Conservation (phyloP, 345 rosid genomes). For the Corchorus olitorius region DNA sequence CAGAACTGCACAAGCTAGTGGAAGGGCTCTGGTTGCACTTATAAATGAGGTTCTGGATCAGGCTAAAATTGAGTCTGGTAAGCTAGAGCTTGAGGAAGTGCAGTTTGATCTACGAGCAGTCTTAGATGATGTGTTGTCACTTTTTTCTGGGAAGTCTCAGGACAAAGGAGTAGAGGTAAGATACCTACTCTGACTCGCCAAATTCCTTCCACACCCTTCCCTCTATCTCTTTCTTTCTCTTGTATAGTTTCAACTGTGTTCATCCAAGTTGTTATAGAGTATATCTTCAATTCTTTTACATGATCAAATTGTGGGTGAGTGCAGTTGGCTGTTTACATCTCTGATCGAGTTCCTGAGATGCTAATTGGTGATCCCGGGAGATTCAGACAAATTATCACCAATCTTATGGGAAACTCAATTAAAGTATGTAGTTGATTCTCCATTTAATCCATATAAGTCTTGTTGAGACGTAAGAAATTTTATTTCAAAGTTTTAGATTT, state of each 20-base stretch:
- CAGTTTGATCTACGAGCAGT: slow-evolving; percentile 76
- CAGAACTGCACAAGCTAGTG: slow-evolving; percentile 91
- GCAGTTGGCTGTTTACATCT: slow-evolving; percentile 92
- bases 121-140: slow-evolving; percentile 90
- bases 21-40: slow-evolving; percentile 86
- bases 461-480: neutral
- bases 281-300: slow-evolving; percentile 10
- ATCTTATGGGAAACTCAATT: slow-evolving; percentile 94
- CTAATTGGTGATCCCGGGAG: slow-evolving; percentile 94
- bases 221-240: neutral
- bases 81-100: slow-evolving; percentile 91
- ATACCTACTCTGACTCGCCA: neutral
- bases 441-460: neutral
- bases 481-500: neutral
- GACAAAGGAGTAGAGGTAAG: slow-evolving; percentile 91
- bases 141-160: slow-evolving; percentile 87
- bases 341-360: slow-evolving; percentile 78
- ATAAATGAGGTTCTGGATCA: slow-evolving; percentile 94
- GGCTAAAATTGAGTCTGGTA: slow-evolving; percentile 95
- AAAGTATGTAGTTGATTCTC: slow-evolving; percentile 49
- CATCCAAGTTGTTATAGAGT: neutral
- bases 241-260: neutral
- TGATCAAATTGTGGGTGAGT: slow-evolving; percentile 25
- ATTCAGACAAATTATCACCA: slow-evolving; percentile 89
- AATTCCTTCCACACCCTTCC: neutral